Evolutionary conservation across 768 basidiomycete species (phyloP), one percentile per base, ranked within the genome.

Genomic region (Termitomyces bulborhizus): DNA sequence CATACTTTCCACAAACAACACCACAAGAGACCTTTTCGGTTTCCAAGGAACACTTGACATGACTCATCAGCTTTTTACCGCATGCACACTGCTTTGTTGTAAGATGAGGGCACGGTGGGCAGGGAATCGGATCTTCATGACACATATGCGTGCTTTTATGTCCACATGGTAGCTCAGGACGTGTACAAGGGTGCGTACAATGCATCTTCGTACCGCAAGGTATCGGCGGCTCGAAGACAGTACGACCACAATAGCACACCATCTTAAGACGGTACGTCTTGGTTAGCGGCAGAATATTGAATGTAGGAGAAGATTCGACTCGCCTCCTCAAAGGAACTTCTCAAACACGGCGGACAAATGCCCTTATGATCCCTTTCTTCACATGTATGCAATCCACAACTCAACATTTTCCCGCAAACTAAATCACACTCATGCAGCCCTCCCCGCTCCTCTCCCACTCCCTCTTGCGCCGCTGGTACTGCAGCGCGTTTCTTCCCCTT

Each of bases 241-340:
- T 98, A n/a, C 83, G 78, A 0, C 88, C 89, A 67, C 96, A 98
- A 46, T 79, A 70, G 66, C 96, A 98, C 9, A 87, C 69, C 53
- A 94, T 71, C 83, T 91, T 62, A 27, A 18, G 24, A 51, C 29
- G 55, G 13, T 1, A 40, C 15, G 27, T 26, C 57, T 51, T 26
- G 55, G 16, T 26, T 34, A 27, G 9, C 24, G 15, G 4, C 18
- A 27, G 9, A 41, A 58, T 44, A 53, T 43, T 16, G 27, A 13
- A 45, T 26, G 42, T 21, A 49, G 11, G 16, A 45, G 31, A 31
- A 54, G 21, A 16, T 41, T 43, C 24, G 15, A 66, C 80, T 31
- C 58, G 87, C 86, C 83, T 99, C 97, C 41, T 98, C 94, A 62
- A 95, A 99, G 1, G 87, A 86, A 44, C 93, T 93, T 67, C 85